These are phyloP conservation scores for Drechmeria coniospora DNA, from an alignment of 2,329 filamentous ascomycete genomes.

Conservation along the genomic window DNA sequence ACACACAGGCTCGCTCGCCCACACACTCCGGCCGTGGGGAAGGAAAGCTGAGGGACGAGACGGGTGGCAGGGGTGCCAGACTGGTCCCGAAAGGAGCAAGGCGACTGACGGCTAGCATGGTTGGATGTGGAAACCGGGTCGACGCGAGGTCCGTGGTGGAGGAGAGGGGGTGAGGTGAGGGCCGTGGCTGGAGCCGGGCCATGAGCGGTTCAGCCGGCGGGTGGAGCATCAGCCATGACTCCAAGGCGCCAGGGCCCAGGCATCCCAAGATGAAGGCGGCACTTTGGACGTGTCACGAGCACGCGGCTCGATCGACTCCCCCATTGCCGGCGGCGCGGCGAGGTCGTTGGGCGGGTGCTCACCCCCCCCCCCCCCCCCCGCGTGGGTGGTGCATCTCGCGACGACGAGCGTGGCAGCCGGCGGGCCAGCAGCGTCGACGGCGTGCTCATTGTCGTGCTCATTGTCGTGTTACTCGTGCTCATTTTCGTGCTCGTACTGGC, in stretches of 20 bases:
- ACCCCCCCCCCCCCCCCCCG: no score
- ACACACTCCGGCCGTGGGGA: neutral
- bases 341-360: no score
- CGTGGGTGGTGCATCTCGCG: no score
- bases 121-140: constrained; percentile 1
- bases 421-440: no score
- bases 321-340: neutral
- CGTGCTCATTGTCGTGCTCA: no score
- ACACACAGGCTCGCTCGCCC: neutral
- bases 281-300: constrained; percentile 2
- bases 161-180: constrained; percentile 1
- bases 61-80: neutral
- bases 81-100: constrained; percentile 2
- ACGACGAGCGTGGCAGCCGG: no score
- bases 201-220: constrained; percentile 3
- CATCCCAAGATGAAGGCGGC: constrained; percentile 1
- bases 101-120: constrained; percentile 1
- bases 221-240: neutral
- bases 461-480: no score
- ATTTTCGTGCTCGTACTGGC: no score
- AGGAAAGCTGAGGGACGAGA: constrained; percentile 1
- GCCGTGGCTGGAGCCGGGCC: constrained; percentile 2
- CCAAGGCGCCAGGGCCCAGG: neutral
- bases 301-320: no score
- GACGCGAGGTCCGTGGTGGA: neutral